phyloP scores from a whole-genome alignment of 176 grass and related monocot genomes.

The Tillandsia fasciculata region DNA sequence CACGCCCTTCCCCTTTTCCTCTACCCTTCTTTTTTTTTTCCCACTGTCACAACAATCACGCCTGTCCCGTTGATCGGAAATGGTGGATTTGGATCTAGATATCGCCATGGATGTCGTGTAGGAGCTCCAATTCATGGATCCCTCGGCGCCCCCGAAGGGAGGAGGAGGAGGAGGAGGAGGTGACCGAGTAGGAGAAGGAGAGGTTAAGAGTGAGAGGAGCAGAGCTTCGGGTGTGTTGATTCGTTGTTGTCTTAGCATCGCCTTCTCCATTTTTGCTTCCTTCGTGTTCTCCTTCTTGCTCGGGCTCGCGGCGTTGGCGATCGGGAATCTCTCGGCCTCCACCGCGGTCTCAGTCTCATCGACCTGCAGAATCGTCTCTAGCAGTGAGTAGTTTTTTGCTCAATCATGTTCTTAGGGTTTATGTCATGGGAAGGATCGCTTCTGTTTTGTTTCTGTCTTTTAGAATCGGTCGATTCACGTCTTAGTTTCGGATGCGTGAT shows the following conservation, averaged over 20 bases:
- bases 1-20: no score
- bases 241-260: conserved; percentile 42
- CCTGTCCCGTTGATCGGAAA: no score
- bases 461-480: neutral
- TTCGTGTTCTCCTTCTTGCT: conserved; percentile 79
- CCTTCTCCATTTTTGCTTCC: conserved; percentile 44
- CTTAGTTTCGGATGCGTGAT: conserved; percentile 1
- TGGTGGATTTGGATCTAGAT: no score
- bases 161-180: neutral
- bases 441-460: conserved; percentile 4
- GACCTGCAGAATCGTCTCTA: conserved; percentile 82
- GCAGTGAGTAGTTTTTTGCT: conserved; percentile 29
- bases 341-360: conserved; percentile 61
- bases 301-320: conserved; percentile 50
- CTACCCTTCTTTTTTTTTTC: no score
- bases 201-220: neutral
- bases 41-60: no score
- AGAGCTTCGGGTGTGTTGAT: conserved; percentile 21
- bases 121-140: conserved; percentile 17
- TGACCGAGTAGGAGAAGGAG: neutral
- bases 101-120: neutral
- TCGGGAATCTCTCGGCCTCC: conserved; percentile 51
- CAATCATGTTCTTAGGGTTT: neutral
- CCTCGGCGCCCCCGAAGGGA: neutral
- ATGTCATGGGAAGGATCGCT: neutral